phyloP scores from a whole-genome alignment of 2,329 filamentous ascomycete genomes.

The Calycina marina region DNA sequence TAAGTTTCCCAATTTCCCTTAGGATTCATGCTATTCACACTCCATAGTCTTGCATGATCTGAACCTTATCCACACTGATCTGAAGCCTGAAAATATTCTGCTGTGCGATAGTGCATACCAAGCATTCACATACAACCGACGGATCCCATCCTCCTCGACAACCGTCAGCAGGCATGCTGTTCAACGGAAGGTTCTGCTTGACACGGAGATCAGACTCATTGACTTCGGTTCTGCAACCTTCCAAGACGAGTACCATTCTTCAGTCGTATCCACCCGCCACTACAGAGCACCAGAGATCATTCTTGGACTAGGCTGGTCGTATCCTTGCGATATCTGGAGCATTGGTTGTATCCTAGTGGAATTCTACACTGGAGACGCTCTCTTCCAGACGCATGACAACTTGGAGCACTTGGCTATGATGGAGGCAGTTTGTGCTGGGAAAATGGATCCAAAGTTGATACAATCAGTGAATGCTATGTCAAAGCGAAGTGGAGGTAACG shows the following conservation, averaged over 20 bases:
- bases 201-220: conserved; percentile 56
- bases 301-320: conserved; percentile 55
- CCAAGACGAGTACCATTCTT: conserved; percentile 59
- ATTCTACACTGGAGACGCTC: conserved; percentile 55
- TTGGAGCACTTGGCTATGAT: conserved; percentile 64
- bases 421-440: conserved; percentile 48
- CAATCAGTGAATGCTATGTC: conserved; percentile 40
- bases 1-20: conserved; percentile 36
- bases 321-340: conserved; percentile 60
- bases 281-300: conserved; percentile 60
- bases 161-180: conserved; percentile 45
- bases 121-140: conserved; percentile 56
- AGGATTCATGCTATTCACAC: conserved; percentile 18
- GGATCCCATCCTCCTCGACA: conserved; percentile 52
- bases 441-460: conserved; percentile 45
- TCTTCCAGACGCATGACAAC: conserved; percentile 62
- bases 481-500: conserved; percentile 40
- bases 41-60: conserved; percentile 77
- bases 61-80: conserved; percentile 85
- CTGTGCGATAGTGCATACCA: conserved; percentile 51
- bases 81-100: conserved; percentile 58
- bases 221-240: conserved; percentile 62
- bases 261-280: conserved; percentile 55
- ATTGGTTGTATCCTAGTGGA: conserved; percentile 60
- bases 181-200: conserved; percentile 48